Base-by-base conservation (phyloP, 2,329 filamentous ascomycete species). In the Ophiocordyceps camponoti-leonardi region DNA sequence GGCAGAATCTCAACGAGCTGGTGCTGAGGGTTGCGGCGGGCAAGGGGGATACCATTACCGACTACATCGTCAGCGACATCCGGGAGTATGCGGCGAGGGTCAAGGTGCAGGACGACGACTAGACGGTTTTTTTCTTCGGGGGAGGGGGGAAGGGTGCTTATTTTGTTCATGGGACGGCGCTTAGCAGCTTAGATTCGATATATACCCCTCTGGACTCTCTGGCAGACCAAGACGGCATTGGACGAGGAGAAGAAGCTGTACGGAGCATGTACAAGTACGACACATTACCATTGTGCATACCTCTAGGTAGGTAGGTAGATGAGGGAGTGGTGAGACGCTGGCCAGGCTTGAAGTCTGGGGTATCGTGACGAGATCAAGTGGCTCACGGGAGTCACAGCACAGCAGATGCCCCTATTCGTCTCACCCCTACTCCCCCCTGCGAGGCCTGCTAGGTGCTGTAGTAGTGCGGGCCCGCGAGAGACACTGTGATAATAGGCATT, bases 1-100 rank as follows among this genome's bases (percentile, higher is more conserved):
- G 92, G 28, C 80, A 87, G 52, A 86, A 79, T 30, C 70, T 98
- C 23, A 98, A 98, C 56, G 92, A 98, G 61, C 67, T 96, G 44
- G 82, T 98, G 43, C 63, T 98, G 48, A 73, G 80, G 45, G 82
- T 98, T 11, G 92, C 86, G 0, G 87, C 86, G 0, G 92, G 92
- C 0, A 79, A 77, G 53, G 92, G 92, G 5, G 74, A 88, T 48
- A 71, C 77, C 26, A 90, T 98, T 51, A 68, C 81, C 43, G 78
- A 93, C 49, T 78, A 75, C 42, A 77, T 94, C 20, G 72, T 85
- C 45, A 94, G 86, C 51, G 82, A 84, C 49, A 96, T 98, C 49
- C 66, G 63, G 33, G 75, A 86, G 55, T 95, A 95, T 61, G 79
- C 87, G 0, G 80, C 82, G 31, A 86, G 79, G 54, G 85, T 95